Evolutionary conservation across 2,329 filamentous ascomycete genomes (phyloP), one percentile per base, ranked within the genome.

Genomic region (Hymenoscyphus albidus): DNA sequence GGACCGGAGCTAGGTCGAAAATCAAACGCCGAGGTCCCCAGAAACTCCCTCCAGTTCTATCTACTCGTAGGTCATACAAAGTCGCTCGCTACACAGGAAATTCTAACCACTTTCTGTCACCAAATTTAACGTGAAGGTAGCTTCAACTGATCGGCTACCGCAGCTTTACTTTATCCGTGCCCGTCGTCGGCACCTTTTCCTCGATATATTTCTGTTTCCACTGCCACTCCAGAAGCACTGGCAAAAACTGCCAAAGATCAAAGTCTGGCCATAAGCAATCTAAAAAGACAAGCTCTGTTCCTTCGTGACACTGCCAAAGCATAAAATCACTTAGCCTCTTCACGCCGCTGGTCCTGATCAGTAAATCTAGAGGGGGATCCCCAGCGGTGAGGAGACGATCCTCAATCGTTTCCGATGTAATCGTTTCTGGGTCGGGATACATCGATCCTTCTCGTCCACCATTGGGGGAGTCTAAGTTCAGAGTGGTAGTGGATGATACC

Each of bases 211-310:
- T 76, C 58, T 74, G 72, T 51, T 83, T 79, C 85, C 86, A 88
- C 74, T 89, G 86, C 94, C 95, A 99, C 76, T 97, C 93, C 59
- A 98, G 82, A 62, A 99, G 79, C 27, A 99, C 93, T 9, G 94
- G 95, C 18, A 99, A 78, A 77, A 98, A 97, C 65, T 93, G 86
- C 88, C 93, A 94, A 4, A 99, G 82, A 75, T 96, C 93, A 72
- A 99, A 97, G 68, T 97, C 92, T 1, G 95, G 95, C 95, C 95
- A 99, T 67, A 97, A 82, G 69, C 92, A 95, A 72, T 96, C 86
- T 64, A 97, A 79, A 75, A 98, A 99, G 65, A 96, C 92, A 69
- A 99, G 90, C 66, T 96, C 90, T 0, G 95, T 97, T 68, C 94
- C 83, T 74, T 97, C 87, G 74, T 98, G 93, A 72, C 92, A 95